Evolutionary conservation across 2,329 filamentous ascomycete species (phyloP), one percentile per base, ranked within the genome.

Genomic region (Pseudocercospora macadamiae): DNA sequence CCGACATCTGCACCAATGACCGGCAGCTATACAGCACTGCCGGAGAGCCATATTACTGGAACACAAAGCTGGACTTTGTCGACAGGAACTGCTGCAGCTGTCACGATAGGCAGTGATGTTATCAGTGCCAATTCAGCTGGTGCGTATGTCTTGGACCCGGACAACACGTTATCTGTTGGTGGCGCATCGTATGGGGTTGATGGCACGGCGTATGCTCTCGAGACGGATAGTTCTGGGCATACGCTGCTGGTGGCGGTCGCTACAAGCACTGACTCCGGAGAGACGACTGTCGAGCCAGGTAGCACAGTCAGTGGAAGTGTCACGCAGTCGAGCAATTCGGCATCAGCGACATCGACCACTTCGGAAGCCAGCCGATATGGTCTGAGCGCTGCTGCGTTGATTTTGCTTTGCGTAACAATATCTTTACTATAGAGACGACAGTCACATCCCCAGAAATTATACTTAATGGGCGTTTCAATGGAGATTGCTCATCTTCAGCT

Each of bases 131-230:
- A 19, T 45, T 44, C 28, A 18, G 57, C 42, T 36, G 47, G 28
- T 28, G 44, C 18, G 10, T 21, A 51, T 39, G 36, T 49, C 23
- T 18, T 54, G 6, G 9, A 48, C 7, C 51, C 51, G 10, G 56
- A 34, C 2, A 49, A 32, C n/a, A 49, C 44, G 5, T 45, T 59
- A 3, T 59, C 51, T 8, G 42, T 42, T 12, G 56, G 44, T 6
- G 56, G 56, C 8, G 19, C 51, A 23, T 54, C 56, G 34, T 51
- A 54, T 14, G 53, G 19, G 6, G 14, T 54, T 12, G 51, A 39
- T 36, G 44, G 51, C 7, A 54, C 34, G 9, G 51, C 23, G n/a
- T 59, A 59, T 30, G 56, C 56, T 37, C 44, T 59, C 9, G 32
- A 55, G 18, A 55, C 52, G 3, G 54, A 59, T 16, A 26, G 14